Percentiles rank a stretch among this genome's conserved stretches.
These are phyloP conservation scores for Medicago ruthenica DNA, from an alignment of 306 rosid species.

Conservation along the genomic window DNA sequence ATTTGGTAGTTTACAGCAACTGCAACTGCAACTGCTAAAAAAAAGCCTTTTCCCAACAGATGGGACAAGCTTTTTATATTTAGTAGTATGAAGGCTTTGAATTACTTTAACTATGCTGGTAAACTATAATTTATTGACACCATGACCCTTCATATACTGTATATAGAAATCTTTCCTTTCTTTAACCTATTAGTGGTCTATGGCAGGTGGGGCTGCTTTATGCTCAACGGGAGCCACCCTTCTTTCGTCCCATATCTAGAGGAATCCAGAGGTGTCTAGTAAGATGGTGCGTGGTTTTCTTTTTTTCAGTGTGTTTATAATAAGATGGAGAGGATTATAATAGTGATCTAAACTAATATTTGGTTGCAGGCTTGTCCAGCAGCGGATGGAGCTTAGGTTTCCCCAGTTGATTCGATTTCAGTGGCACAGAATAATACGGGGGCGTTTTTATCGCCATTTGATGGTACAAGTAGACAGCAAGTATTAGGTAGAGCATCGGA, in stretches of 20 bases:
- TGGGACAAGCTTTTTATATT: neutral
- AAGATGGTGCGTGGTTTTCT: slow-evolving; percentile 78
- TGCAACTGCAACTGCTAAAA: neutral
- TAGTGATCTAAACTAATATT: slow-evolving; percentile 14
- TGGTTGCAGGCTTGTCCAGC: slow-evolving; percentile 83
- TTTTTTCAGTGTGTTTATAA: neutral
- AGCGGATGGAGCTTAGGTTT: slow-evolving; percentile 69
- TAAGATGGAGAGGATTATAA: slow-evolving; percentile 16
- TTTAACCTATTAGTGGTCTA: slow-evolving; percentile 8
- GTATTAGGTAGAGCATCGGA: slow-evolving; percentile 59
- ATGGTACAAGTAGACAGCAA: slow-evolving; percentile 80
- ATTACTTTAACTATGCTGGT: neutral
- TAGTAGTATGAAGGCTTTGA: neutral
- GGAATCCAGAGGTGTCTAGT: slow-evolving; percentile 91
- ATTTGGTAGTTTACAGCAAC: neutral
- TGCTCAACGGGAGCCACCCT: slow-evolving; percentile 87
- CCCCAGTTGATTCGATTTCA: slow-evolving; percentile 52
- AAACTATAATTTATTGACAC: neutral
- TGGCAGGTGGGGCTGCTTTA: slow-evolving; percentile 88
- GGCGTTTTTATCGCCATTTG: slow-evolving; percentile 96
- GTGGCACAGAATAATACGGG: slow-evolving; percentile 82
- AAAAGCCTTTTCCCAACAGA: neutral
- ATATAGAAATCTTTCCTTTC: slow-evolving; percentile 12
- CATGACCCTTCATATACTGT: neutral
- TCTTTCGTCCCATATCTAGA: slow-evolving; percentile 85